Evolutionary conservation across 345 rosid genomes (phyloP).

Genomic region (Linum tenue): DNA sequence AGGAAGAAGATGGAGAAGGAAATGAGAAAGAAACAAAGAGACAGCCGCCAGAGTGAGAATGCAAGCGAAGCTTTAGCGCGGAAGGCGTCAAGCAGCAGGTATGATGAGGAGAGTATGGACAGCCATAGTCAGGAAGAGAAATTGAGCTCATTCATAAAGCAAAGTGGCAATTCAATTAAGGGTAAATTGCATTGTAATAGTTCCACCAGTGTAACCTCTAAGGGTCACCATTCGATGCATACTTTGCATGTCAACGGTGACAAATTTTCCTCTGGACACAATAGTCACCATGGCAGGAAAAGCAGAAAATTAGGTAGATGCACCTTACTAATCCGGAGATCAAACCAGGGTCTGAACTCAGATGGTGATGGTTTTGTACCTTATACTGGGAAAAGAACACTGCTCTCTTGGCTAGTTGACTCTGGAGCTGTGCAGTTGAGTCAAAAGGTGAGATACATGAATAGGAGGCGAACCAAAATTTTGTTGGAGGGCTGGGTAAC

Average conservation of each 20-base stretch:
- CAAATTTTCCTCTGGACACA: constrained; percentile 30
- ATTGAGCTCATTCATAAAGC: constrained; percentile 43
- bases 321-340: constrained; percentile 19
- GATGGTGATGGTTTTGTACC: constrained; percentile 28
- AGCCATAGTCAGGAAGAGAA: constrained; percentile 62
- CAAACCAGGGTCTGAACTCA: constrained; percentile 14
- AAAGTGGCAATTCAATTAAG: no score
- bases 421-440: constrained; percentile 24
- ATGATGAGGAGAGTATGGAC: constrained; percentile 21
- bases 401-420: constrained; percentile 28
- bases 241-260: constrained; percentile 22
- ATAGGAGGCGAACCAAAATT: constrained; percentile 24
- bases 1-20: constrained; percentile 29
- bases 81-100: constrained; percentile 14
- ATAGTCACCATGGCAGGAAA: constrained; percentile 54
- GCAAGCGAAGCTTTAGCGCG: constrained; percentile 10
- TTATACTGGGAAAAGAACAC: constrained; percentile 21
- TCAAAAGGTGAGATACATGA: constrained; percentile 29
- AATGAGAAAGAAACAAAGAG: constrained; percentile 25
- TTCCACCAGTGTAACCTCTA: constrained; percentile 4
- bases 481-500: constrained; percentile 31
- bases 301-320: constrained; percentile 58
- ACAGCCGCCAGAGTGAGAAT: constrained; percentile 12
- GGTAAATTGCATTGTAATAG: no score
- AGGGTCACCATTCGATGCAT: constrained; percentile 29